phyloP scores from a whole-genome alignment of 768 basidiomycete genomes.

The Crucibulum laeve region DNA sequence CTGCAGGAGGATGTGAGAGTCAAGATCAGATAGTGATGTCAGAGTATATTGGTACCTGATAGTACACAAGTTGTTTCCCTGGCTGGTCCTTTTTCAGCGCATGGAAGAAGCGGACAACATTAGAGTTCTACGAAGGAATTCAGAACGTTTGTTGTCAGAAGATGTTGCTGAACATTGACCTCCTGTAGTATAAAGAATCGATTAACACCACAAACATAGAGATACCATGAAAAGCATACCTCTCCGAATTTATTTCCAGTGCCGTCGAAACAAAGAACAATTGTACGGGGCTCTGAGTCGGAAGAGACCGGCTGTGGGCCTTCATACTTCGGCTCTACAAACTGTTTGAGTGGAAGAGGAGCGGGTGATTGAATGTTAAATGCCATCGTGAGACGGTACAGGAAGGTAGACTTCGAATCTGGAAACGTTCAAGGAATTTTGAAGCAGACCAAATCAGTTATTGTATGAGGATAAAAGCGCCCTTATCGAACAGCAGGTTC shows the following conservation, averaged over 20 bases:
- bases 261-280: slow-evolving; percentile 23
- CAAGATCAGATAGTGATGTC: neutral
- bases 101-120: slow-evolving; percentile 32
- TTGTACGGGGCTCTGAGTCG: slow-evolving; percentile 9
- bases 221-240: slow-evolving; percentile 7
- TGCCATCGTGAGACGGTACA: too few species aligned
- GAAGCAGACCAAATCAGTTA: too few species aligned
- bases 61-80: slow-evolving; percentile 30
- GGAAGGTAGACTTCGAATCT: too few species aligned
- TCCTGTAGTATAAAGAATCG: neutral
- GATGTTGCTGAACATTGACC: neutral
- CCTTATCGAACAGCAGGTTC: too few species aligned
- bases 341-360: too few species aligned
- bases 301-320: too few species aligned
- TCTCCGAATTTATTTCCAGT: slow-evolving; percentile 24
- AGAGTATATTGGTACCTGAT: slow-evolving; percentile 20
- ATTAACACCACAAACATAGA: neutral
- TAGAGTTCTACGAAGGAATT: slow-evolving; percentile 28
- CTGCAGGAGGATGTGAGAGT: slow-evolving; percentile 3
- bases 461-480: too few species aligned
- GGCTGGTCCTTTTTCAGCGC: slow-evolving; percentile 30
- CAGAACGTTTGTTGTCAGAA: neutral
- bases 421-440: too few species aligned
- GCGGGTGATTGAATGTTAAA: too few species aligned
- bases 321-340: too few species aligned